Base-by-base conservation (phyloP, 495 filamentous ascomycete species). In the Diplogelasinospora grovesii region DNA sequence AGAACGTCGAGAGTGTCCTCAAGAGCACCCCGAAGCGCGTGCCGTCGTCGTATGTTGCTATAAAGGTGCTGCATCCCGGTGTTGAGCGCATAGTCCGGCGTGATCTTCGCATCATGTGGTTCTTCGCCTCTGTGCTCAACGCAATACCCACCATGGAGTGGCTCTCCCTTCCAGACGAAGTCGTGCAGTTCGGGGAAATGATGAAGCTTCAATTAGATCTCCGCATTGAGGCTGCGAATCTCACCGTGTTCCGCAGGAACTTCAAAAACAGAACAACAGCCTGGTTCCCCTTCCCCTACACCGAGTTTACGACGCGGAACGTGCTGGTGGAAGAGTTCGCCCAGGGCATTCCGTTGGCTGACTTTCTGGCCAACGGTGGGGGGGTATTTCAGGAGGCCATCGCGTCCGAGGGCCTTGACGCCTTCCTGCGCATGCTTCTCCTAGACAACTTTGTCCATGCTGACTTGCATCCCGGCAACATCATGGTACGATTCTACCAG, bases 401-500 rank as follows among this genome's bases (percentile, higher is more conserved):
- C 43, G 87, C 92, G 8, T 82, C 92, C 46, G 90, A 97, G 69
- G 93, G 93, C 3, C 77, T 99, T 5, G 88, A 99, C 54, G 89
- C 89, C n/a, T 99, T 99, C 64, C 62, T 99, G 39, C 87, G 87
- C 45, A 99, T 99, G 93, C 71, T 99, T 3, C 73, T 99, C 9
- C 82, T 99, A 36, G 93, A 99, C 58, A 97, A 99, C 54, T 99
- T 99, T 57, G 79, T 96, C 37, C 93, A 99, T 52, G 92, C 93
- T n/a, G 93, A 99, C 61, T 69, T 99, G 8, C 93, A 99, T 52
- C 93, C 93, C 0, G 93, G 93, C 6, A 99, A 99, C 58, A 97
- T 99, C 66, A 97, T 99, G 90, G 93, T 99, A 32, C 87, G 93
- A 43, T 99, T 99, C 64, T 95, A 97, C 65, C 77, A 92, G 53